Percentiles rank a stretch among this genome's conserved stretches.
These are phyloP conservation scores for Tetrahymena thermophila DNA, from an alignment of 73 alveolate genomes.

Conservation along the genomic window DNA sequence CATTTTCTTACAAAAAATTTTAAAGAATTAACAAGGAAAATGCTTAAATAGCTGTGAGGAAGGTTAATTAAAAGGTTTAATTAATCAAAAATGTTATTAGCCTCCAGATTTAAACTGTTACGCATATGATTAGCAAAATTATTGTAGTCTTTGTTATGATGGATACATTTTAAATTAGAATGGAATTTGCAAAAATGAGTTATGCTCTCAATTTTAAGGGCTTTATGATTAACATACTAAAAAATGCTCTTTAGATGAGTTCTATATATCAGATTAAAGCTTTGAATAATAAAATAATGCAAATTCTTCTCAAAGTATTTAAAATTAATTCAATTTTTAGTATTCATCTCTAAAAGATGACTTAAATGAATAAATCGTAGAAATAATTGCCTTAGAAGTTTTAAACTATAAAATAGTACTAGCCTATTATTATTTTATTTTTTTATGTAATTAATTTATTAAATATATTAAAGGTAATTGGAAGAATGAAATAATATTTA, in stretches of 20 bases:
- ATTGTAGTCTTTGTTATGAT: background rate
- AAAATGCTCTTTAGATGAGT: background rate
- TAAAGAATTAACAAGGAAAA: background rate
- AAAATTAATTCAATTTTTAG: background rate
- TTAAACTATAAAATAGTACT: background rate
- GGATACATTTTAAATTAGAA: background rate
- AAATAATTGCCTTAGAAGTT: background rate
- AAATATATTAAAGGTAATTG: background rate
- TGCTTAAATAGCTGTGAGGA: background rate
- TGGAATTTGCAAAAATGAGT: background rate
- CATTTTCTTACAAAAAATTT: no score
- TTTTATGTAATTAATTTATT: no score
- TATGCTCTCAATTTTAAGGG: background rate
- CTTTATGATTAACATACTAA: background rate
- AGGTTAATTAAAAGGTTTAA: background rate
- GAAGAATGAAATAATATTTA: background rate
- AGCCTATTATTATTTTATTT: no score
- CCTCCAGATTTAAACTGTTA: background rate
- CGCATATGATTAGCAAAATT: background rate
- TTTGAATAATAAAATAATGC: no score
- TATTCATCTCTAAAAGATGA: background rate
- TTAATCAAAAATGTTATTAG: background rate
- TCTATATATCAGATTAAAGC: background rate
- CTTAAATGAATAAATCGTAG: background rate
- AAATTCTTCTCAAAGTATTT: no score